Evolutionary conservation across 495 filamentous ascomycete species (phyloP).

Genomic region (Terfezia boudieri): DNA sequence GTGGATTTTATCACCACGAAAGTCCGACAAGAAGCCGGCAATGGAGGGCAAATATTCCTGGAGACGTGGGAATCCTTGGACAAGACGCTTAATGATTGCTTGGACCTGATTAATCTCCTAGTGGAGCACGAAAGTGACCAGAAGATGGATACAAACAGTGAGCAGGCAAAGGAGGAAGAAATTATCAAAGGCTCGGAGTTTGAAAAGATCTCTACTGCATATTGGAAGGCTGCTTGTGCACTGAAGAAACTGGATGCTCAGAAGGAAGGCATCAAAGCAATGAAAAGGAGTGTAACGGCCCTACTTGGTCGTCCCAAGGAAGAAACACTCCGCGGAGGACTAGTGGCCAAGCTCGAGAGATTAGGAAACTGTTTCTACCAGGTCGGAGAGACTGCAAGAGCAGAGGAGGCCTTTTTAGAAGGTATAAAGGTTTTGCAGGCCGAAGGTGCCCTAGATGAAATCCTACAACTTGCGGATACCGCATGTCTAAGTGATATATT

Average conservation of each 20-base stretch:
- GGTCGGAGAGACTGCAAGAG: slow-evolving; percentile 11
- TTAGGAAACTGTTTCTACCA: slow-evolving; percentile 10
- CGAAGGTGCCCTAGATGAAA: slow-evolving; percentile 11
- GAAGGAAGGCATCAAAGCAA: slow-evolving; percentile 8
- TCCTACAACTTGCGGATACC: slow-evolving; percentile 5
- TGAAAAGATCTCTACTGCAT: slow-evolving; percentile 16
- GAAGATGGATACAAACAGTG: not conserved
- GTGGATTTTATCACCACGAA: not conserved
- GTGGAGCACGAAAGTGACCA: not conserved
- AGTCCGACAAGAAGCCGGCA: not conserved
- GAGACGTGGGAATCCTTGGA: not conserved
- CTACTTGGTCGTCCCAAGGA: slow-evolving; percentile 8
- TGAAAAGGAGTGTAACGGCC: slow-evolving; percentile 7
- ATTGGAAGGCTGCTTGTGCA: slow-evolving; percentile 15
- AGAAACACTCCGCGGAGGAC: slow-evolving; percentile 8
- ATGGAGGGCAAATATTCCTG: not conserved
- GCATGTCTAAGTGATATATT: not conserved
- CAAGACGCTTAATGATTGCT: not conserved
- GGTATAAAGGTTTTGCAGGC: slow-evolving; percentile 9
- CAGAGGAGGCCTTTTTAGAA: slow-evolving; percentile 9
- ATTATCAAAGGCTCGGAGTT: not conserved
- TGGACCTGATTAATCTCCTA: not conserved
- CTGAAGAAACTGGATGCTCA: slow-evolving; percentile 11
- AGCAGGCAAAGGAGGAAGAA: not conserved
- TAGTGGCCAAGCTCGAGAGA: slow-evolving; percentile 11